Conservation (phyloP, 179 eudicot genomes). For the Corrigiola litoralis region DNA sequence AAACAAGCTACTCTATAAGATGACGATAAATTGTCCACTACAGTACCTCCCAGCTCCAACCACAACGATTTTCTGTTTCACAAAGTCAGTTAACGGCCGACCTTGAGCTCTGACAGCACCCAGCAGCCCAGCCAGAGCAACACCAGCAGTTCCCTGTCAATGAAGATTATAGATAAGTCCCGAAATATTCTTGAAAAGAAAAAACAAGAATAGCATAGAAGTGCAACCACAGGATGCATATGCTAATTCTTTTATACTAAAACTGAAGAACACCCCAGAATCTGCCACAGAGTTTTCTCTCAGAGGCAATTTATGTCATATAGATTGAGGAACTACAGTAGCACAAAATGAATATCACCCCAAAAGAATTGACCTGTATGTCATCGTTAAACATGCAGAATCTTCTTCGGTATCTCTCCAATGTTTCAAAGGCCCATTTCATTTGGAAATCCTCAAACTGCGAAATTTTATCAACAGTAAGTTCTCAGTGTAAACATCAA, state of each 20-base stretch:
- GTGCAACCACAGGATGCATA: not conserved
- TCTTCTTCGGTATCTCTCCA: conserved; percentile 74
- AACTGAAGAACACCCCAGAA: not conserved
- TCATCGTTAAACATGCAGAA: conserved; percentile 99
- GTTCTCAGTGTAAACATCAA: not conserved
- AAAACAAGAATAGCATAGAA: not conserved
- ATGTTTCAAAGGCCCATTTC: conserved; percentile 99
- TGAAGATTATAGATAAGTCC: not conserved
- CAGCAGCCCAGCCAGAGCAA: conserved; percentile 94
- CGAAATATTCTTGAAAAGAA: not conserved
- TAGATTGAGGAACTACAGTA: not conserved
- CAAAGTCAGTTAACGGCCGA: conserved; percentile 79
- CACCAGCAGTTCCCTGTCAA: conserved; percentile 95
- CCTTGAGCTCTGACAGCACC: conserved; percentile 99
- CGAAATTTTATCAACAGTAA: conserved; percentile 18
- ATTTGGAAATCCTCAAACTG: conserved; percentile 99
- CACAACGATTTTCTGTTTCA: conserved; percentile 91
- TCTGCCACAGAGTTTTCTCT: not conserved
- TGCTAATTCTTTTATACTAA: not conserved
- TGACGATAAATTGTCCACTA: not conserved
- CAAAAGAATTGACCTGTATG: conserved; percentile 60
- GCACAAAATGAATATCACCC: not conserved
- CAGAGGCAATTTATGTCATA: not conserved
- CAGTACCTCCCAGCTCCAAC: conserved; percentile 98
- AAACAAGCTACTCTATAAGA: not conserved